These are phyloP conservation scores for Apophysomyces trapeziformis DNA, from an alignment of 371 early-diverging fungal genomes.

Conservation along the genomic window DNA sequence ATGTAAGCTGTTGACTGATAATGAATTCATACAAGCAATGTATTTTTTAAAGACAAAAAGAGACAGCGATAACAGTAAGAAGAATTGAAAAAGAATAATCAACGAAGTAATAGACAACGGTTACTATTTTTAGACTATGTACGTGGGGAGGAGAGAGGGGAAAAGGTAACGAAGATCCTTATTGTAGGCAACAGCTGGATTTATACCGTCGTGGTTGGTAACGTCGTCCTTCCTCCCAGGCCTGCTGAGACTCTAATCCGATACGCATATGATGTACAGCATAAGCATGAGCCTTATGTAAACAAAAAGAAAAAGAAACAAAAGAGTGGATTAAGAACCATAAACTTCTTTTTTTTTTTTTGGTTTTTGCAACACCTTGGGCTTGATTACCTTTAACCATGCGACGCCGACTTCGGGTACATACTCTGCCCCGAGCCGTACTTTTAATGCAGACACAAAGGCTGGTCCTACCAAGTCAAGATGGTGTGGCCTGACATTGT, in stretches of 20 bases:
- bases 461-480: conserved; percentile 45
- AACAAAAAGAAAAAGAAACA: background rate
- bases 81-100: no score
- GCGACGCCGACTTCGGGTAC: conserved; percentile 40
- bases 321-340: background rate
- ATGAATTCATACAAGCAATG: no score
- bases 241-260: conserved; percentile 41
- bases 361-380: conserved; percentile 1
- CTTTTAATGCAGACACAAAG: conserved; percentile 38
- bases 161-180: no score
- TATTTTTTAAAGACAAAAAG: no score
- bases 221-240: conserved; percentile 35
- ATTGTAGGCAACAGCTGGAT: conserved; percentile 4
- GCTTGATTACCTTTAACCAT: conserved; percentile 40
- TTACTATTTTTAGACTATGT: background rate
- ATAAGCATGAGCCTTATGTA: conserved; percentile 37
- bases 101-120: background rate
- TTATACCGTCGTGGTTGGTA: conserved; percentile 2
- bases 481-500: conserved; percentile 37
- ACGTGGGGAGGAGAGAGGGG: background rate
- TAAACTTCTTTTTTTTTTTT: background rate
- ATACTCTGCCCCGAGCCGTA: conserved; percentile 43
- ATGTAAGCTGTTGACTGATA: no score
- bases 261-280: conserved; percentile 43
- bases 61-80: no score